Conservation (phyloP, 169 alveolate genomes). For the Plasmodium relictum region DNA sequence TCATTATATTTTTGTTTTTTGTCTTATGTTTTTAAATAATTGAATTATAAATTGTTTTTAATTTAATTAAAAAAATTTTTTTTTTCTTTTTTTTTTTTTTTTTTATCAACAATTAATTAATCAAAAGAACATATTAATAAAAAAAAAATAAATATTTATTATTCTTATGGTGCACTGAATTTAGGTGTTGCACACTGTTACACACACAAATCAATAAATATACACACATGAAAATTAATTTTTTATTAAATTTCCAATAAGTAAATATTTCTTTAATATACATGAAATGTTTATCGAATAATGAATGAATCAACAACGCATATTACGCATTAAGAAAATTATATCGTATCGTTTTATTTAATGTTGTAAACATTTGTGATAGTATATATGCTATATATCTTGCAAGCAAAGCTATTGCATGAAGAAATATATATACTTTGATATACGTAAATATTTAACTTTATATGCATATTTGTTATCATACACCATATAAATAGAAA, state of each 20-base stretch:
- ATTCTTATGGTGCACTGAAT: constrained; percentile 75
- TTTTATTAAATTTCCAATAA: constrained; percentile 38
- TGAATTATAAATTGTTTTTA: constrained; percentile 17
- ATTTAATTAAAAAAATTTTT: constrained; percentile 14
- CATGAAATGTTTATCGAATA: constrained; percentile 36
- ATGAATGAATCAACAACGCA: constrained; percentile 32
- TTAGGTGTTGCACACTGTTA: constrained; percentile 68
- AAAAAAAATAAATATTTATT: background rate
- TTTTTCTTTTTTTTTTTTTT: constrained; percentile 25
- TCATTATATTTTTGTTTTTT: constrained; percentile 24
- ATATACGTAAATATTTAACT: constrained; percentile 5
- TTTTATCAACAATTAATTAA: constrained; percentile 15
- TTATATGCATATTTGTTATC: constrained; percentile 4
- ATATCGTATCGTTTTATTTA: constrained; percentile 37
- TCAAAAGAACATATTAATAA: background rate
- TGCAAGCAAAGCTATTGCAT: constrained; percentile 15
- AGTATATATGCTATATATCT: constrained; percentile 44
- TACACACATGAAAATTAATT: constrained; percentile 45
- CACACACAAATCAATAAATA: constrained; percentile 55
- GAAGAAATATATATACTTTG: constrained; percentile 20
- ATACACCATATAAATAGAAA: constrained; percentile 20
- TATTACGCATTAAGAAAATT: constrained; percentile 31
- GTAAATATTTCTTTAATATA: constrained; percentile 46
- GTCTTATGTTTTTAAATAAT: constrained; percentile 17
- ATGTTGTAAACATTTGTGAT: constrained; percentile 37